These are phyloP conservation scores for Tarenaya hassleriana DNA, from an alignment of 345 rosid genomes.

Conservation along the genomic window DNA sequence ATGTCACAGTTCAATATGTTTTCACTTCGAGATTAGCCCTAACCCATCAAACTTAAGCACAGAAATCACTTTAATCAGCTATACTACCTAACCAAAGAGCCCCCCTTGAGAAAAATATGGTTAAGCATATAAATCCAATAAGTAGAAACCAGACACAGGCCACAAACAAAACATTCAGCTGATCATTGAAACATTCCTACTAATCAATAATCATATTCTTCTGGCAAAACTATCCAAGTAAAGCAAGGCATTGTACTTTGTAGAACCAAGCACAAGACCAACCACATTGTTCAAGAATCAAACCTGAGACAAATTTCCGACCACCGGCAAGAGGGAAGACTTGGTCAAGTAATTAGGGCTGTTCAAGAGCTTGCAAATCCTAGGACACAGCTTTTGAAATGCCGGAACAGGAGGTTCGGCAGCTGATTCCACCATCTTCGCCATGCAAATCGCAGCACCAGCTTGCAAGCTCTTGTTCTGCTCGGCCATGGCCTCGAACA, in stretches of 20 bases:
- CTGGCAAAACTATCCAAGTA: neutral
- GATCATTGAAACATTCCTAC: conserved; percentile 2
- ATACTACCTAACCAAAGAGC: neutral
- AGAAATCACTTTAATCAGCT: conserved; percentile 4
- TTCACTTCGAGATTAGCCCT: neutral
- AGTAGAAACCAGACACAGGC: neutral
- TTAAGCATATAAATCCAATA: conserved; percentile 8
- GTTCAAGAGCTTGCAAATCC: conserved; percentile 74
- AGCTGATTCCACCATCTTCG: conserved; percentile 75
- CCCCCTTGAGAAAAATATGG: no score
- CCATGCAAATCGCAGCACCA: conserved; percentile 88
- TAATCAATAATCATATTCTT: neutral
- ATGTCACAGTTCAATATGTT: conserved; percentile 8
- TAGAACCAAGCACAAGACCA: conserved; percentile 2
- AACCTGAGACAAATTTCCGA: conserved; percentile 84
- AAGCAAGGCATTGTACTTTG: neutral
- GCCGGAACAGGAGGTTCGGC: conserved; percentile 46
- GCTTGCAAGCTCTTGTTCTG: conserved; percentile 83
- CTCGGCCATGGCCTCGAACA: conserved; percentile 92
- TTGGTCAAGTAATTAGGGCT: conserved; percentile 73
- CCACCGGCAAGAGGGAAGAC: conserved; percentile 65
- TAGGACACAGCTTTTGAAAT: conserved; percentile 76
- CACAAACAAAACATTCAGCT: conserved; percentile 4
- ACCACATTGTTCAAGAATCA: conserved; percentile 30
- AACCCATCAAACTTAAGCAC: neutral